phyloP scores from a whole-genome alignment of 208 protist genomes.

The Acanthamoeba culbertsoni region DNA sequence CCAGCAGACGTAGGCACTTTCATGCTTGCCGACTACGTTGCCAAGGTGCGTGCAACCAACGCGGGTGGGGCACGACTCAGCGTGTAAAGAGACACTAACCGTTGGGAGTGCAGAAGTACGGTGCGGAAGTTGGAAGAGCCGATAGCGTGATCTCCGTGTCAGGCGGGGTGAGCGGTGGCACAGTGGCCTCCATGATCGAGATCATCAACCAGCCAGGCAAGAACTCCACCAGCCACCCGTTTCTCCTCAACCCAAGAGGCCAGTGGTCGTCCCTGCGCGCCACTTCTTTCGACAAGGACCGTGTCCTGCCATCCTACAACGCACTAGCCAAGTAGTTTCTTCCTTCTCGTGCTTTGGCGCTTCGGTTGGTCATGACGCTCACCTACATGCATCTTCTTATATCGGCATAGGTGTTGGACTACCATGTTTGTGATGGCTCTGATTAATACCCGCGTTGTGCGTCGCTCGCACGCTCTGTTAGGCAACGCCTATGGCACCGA shows the following conservation, averaged over 20 bases:
- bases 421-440: slow-evolving; percentile 47
- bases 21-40: slow-evolving; percentile 20
- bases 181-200: neutral
- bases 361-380: neutral
- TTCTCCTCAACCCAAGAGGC: slow-evolving; percentile 42
- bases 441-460: slow-evolving; percentile 58
- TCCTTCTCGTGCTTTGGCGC: neutral
- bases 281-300: slow-evolving; percentile 43
- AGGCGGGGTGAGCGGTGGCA: neutral
- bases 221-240: neutral
- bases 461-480: slow-evolving; percentile 32
- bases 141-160: neutral
- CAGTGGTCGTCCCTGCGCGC: neutral
- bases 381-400: neutral
- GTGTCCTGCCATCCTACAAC: neutral
- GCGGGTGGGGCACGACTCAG: no score
- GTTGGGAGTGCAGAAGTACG: slow-evolving; percentile 15
- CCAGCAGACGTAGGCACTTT: slow-evolving; percentile 66
- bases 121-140: neutral
- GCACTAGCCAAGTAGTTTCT: neutral
- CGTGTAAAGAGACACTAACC: neutral
- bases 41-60: neutral
- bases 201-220: neutral
- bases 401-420: neutral
- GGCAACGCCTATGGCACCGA: slow-evolving; percentile 25